phyloP scores from a whole-genome alignment of 2,329 filamentous ascomycete species.

The Alternaria novae-zelandiae region DNA sequence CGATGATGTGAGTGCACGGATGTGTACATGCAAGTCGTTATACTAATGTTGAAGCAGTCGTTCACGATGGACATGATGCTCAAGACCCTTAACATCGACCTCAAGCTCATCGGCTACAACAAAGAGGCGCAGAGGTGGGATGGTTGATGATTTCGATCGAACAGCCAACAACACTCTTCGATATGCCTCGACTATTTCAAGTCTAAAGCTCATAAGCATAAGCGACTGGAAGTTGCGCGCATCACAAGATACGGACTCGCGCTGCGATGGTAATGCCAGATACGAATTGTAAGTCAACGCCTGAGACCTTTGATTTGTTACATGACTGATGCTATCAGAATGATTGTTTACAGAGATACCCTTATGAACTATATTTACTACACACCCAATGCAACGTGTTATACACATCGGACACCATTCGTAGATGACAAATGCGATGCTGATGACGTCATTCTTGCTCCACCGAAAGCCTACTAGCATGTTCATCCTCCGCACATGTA shows the following conservation, averaged over 20 bases:
- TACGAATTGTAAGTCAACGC: neutral
- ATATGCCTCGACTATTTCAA: neutral
- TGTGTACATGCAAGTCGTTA: neutral
- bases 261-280: neutral
- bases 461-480: neutral
- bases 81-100: conserved; percentile 67
- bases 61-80: conserved; percentile 77
- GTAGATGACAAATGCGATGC: neutral
- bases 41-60: conserved; percentile 47
- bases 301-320: neutral
- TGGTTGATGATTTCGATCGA: conserved; percentile 46
- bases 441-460: conserved; percentile 7
- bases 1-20: conserved; percentile 47
- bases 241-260: neutral
- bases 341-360: conserved; percentile 1
- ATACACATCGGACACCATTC: neutral
- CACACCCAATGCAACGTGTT: neutral
- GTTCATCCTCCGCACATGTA: neutral
- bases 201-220: neutral
- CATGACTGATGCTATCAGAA: neutral
- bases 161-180: neutral
- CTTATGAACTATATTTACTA: neutral
- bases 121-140: conserved; percentile 64
- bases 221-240: neutral
- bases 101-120: conserved; percentile 69